Evolutionary conservation across 495 filamentous ascomycete genomes (phyloP).

Genomic region (Eremomyces bilateralis): DNA sequence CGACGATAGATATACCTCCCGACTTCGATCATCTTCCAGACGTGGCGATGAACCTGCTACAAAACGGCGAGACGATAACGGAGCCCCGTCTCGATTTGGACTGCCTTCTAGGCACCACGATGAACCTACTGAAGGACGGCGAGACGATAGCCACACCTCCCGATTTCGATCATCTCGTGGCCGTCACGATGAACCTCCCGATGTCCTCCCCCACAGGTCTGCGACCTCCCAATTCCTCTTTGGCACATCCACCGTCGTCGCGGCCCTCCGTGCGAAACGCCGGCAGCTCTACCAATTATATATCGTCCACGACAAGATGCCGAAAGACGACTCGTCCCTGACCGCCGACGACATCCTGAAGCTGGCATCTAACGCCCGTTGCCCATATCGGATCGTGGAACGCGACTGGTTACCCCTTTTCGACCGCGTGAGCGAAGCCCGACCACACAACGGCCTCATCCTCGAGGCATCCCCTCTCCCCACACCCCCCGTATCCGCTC

Average conservation of each 20-base stretch:
- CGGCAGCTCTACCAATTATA: constrained; percentile 74
- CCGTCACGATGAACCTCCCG: too few relatives aligned
- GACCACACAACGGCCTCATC: constrained; percentile 79
- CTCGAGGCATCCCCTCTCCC: constrained; percentile 74
- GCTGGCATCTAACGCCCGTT: constrained; percentile 32
- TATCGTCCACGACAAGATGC: constrained; percentile 30
- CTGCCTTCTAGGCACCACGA: too few relatives aligned
- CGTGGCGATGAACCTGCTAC: too few relatives aligned
- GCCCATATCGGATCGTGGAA: constrained; percentile 30
- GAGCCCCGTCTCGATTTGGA: too few relatives aligned
- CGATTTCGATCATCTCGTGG: too few relatives aligned
- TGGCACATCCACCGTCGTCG: constrained; percentile 58
- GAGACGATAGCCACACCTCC: too few relatives aligned
- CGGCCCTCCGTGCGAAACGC: constrained; percentile 44
- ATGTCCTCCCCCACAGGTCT: constrained; percentile 65
- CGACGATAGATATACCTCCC: too few relatives aligned
- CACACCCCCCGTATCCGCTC: constrained; percentile 38
- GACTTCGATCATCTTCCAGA: too few relatives aligned
- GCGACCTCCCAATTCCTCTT: constrained; percentile 84
- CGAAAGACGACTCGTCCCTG: constrained; percentile 16
- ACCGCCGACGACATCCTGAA: constrained; percentile 24
- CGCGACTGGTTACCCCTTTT: constrained; percentile 39
- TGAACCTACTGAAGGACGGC: too few relatives aligned
- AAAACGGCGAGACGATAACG: too few relatives aligned
- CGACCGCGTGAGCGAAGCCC: constrained; percentile 60